Percentiles rank a stretch among this genome's conserved stretches.
These are phyloP conservation scores for Sclerotiophoma versabilis DNA, from an alignment of 2,329 filamentous ascomycete species.

Conservation along the genomic window DNA sequence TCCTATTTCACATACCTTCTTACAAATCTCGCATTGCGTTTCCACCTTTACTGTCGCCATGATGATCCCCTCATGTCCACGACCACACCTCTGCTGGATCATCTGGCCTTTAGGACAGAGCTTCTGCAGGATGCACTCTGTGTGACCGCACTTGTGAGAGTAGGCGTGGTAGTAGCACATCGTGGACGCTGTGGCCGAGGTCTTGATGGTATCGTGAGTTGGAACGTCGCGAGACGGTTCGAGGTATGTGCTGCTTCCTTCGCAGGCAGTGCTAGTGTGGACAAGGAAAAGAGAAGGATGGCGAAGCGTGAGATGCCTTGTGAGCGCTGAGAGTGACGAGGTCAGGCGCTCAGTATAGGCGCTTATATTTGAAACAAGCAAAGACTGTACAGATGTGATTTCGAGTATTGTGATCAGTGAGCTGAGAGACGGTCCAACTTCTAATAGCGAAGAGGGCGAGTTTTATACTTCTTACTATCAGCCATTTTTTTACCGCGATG, in stretches of 20 bases:
- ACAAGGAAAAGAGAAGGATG: not conserved
- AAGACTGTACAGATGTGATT: not conserved
- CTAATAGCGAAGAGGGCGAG: not conserved
- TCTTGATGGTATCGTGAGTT: no score
- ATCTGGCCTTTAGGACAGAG: slow-evolving; percentile 41
- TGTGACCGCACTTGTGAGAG: slow-evolving; percentile 55
- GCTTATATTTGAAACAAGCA: not conserved
- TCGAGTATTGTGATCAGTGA: not conserved
- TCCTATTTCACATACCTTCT: slow-evolving; percentile 22
- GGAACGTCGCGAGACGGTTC: no score
- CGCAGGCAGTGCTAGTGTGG: not conserved
- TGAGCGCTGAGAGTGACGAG: not conserved
- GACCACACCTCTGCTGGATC: slow-evolving; percentile 40
- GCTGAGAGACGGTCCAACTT: not conserved
- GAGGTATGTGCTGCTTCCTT: not conserved
- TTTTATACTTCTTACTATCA: not conserved
- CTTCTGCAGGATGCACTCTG: slow-evolving; percentile 46
- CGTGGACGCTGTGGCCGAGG: not conserved
- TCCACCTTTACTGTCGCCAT: slow-evolving; percentile 42
- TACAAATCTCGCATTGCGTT: slow-evolving; percentile 34
- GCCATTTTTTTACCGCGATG: not conserved
- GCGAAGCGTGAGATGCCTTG: not conserved
- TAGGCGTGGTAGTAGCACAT: slow-evolving; percentile 60
- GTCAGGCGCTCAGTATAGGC: not conserved
- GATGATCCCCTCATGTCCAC: slow-evolving; percentile 42